Percentiles rank a stretch among this genome's conserved stretches.
Conservation (phyloP, 1,139 yeast species). For the Schizosaccharomyces versatilis region DNA sequence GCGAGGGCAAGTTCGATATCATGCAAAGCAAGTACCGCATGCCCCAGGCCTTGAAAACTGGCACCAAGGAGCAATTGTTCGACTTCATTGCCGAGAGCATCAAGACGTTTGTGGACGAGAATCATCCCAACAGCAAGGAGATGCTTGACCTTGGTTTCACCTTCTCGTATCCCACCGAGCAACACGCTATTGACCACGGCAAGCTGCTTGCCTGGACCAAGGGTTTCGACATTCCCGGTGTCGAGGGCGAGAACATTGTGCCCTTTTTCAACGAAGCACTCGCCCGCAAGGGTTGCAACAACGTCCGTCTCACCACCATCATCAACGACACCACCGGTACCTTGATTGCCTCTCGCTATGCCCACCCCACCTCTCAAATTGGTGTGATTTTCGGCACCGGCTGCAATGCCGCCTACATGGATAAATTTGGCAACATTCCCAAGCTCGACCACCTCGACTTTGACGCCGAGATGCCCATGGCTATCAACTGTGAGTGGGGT, state of each 20-base stretch:
- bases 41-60: constrained; percentile 44
- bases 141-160: constrained; percentile 80
- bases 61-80: constrained; percentile 57
- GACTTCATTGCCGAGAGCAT: constrained; percentile 68
- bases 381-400: constrained; percentile 96
- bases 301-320: constrained; percentile 66
- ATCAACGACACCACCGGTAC: constrained; percentile 97
- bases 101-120: constrained; percentile 36
- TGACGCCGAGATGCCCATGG: constrained; percentile 50
- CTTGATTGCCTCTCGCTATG: constrained; percentile 80
- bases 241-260: constrained; percentile 86
- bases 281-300: constrained; percentile 37
- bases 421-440: constrained; percentile 48
- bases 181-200: constrained; percentile 63
- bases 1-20: constrained; percentile 57
- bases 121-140: constrained; percentile 21
- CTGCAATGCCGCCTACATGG: constrained; percentile 81
- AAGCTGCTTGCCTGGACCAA: constrained; percentile 90
- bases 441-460: constrained; percentile 67
- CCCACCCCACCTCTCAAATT: constrained; percentile 74
- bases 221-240: constrained; percentile 84
- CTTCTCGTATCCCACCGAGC: constrained; percentile 73
- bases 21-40: constrained; percentile 29
- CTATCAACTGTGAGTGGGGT: constrained; percentile 90
- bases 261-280: constrained; percentile 70